Percentiles rank a stretch among this genome's conserved stretches.
Evolutionary conservation across 345 rosid genomes (phyloP).

Genomic region (Eucalyptus rudis): DNA sequence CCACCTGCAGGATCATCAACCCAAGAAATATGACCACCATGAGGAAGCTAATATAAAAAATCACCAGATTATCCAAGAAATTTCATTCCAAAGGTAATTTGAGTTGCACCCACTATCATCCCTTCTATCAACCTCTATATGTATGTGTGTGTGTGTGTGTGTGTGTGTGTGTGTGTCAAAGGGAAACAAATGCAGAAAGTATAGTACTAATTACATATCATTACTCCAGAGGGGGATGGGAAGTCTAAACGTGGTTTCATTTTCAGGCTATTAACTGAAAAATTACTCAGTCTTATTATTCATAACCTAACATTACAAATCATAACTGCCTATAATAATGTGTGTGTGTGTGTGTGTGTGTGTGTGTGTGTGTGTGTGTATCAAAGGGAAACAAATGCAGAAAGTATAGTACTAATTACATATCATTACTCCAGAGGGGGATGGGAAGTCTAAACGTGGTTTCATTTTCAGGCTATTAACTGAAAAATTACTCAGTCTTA

Average conservation of each 20-base stretch:
- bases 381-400: not conserved
- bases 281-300: not conserved
- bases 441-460: not conserved
- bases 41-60: not conserved
- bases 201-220: not conserved
- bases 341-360: no score
- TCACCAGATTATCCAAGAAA: not conserved
- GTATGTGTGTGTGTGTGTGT: no score
- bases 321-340: not conserved
- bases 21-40: not conserved
- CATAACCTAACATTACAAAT: not conserved
- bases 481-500: not conserved
- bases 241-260: not conserved
- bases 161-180: not conserved
- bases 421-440: not conserved
- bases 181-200: not conserved
- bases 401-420: not conserved
- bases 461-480: not conserved
- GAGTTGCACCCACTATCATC: not conserved
- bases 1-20: conserved; percentile 18
- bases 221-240: not conserved
- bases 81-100: not conserved
- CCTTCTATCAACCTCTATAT: not conserved
- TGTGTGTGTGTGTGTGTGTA: not conserved
- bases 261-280: not conserved